Percentiles rank a stretch among this genome's conserved stretches.
Evolutionary conservation across 192 early-diverging fungal species (phyloP).

Genomic region (Gaertneriomyces semiglobifer): DNA sequence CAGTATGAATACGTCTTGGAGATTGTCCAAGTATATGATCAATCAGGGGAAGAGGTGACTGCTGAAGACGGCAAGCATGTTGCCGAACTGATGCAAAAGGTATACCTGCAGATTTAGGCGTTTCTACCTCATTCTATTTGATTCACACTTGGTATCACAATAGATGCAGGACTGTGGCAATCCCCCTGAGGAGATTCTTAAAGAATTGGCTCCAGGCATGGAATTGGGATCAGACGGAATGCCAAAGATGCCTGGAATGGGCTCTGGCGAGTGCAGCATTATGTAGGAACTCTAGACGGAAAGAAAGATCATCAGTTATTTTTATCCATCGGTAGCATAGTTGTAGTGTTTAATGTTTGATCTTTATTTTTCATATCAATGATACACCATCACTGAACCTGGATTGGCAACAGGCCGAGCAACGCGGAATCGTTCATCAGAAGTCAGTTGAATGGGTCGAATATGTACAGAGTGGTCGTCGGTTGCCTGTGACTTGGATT

Average conservation of each 20-base stretch:
- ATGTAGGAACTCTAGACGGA: slow-evolving; percentile 23
- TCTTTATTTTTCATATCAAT: no score
- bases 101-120: slow-evolving; percentile 23
- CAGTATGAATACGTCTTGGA: slow-evolving; percentile 75
- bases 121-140: slow-evolving; percentile 5
- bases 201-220: slow-evolving; percentile 88
- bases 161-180: slow-evolving; percentile 96
- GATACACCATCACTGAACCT: no score
- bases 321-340: no score
- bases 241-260: slow-evolving; percentile 52
- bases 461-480: no score
- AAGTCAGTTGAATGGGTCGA: no score
- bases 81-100: slow-evolving; percentile 90
- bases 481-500: no score
- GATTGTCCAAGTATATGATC: slow-evolving; percentile 82
- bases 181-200: slow-evolving; percentile 86
- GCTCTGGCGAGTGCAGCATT: slow-evolving; percentile 33
- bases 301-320: no score
- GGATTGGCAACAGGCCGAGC: no score
- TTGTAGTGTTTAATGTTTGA: no score
- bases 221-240: slow-evolving; percentile 74
- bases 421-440: no score
- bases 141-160: neutral
- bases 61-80: slow-evolving; percentile 68
- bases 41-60: slow-evolving; percentile 61